These are phyloP conservation scores for Rhynchosporium graminicola DNA, from an alignment of 2,329 filamentous ascomycete species.

Conservation along the genomic window DNA sequence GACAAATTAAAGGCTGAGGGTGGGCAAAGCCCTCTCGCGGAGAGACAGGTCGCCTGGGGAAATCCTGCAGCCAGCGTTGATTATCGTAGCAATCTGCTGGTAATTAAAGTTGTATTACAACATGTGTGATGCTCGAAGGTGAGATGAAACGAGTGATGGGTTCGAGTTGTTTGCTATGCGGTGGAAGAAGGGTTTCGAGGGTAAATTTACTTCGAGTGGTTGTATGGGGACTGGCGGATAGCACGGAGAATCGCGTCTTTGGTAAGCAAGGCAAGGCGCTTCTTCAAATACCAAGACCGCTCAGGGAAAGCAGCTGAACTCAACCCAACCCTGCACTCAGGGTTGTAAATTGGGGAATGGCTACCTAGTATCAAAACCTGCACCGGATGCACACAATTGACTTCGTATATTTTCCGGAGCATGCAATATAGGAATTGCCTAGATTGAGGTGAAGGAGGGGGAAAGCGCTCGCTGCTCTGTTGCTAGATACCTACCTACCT, in stretches of 20 bases:
- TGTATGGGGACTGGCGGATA: constrained; percentile 13
- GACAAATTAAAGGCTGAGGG: constrained; percentile 24
- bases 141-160: constrained; percentile 6
- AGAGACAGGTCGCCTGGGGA: constrained; percentile 19
- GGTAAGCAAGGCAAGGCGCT: constrained; percentile 9
- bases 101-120: constrained; percentile 7
- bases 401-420: neutral
- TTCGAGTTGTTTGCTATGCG: neutral
- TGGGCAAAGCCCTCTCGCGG: constrained; percentile 31
- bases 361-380: neutral
- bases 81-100: constrained; percentile 14
- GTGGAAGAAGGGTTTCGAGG: constrained; percentile 6
- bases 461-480: neutral
- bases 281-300: constrained; percentile 10
- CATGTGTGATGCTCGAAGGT: constrained; percentile 6
- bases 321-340: neutral
- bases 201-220: constrained; percentile 11
- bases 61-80: constrained; percentile 1
- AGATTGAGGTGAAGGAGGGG: neutral
- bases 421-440: neutral
- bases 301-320: constrained; percentile 3
- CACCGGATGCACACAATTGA: neutral
- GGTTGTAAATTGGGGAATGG: neutral
- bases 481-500: neutral
- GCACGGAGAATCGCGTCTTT: constrained; percentile 2